phyloP scores from a whole-genome alignment of 2,329 filamentous ascomycete genomes.

The Cephalotrichum gorgonifer region DNA sequence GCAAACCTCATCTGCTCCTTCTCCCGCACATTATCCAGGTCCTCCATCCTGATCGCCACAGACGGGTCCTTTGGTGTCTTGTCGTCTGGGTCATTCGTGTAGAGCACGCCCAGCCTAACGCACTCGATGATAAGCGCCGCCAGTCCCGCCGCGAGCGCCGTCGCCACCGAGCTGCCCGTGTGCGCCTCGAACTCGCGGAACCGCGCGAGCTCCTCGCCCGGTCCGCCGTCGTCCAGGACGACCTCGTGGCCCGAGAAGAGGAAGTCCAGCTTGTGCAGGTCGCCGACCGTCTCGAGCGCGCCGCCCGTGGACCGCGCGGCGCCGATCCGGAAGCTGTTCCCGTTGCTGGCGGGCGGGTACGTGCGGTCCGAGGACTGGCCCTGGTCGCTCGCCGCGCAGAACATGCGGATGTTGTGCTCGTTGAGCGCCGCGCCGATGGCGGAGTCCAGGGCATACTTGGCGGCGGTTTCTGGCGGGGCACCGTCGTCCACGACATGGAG shows the following conservation, averaged over 20 bases:
- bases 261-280: not conserved
- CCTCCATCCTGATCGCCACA: not conserved
- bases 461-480: not conserved
- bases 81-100: not conserved
- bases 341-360: not conserved
- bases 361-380: not conserved
- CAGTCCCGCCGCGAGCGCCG: not conserved
- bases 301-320: not conserved
- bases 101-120: not conserved
- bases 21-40: not conserved
- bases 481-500: not conserved
- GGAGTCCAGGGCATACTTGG: not conserved
- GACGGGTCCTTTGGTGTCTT: not conserved
- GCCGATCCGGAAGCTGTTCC: not conserved
- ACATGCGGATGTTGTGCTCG: not conserved
- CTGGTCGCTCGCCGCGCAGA: not conserved
- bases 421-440: not conserved
- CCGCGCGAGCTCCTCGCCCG: not conserved
- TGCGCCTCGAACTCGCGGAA: not conserved
- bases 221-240: not conserved
- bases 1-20: not conserved
- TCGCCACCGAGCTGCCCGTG: not conserved
- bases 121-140: not conserved
- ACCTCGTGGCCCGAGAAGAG: not conserved
- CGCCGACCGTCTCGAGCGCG: not conserved